Conservation (phyloP, 495 filamentous ascomycete species). For the Cetradonia linearis region DNA sequence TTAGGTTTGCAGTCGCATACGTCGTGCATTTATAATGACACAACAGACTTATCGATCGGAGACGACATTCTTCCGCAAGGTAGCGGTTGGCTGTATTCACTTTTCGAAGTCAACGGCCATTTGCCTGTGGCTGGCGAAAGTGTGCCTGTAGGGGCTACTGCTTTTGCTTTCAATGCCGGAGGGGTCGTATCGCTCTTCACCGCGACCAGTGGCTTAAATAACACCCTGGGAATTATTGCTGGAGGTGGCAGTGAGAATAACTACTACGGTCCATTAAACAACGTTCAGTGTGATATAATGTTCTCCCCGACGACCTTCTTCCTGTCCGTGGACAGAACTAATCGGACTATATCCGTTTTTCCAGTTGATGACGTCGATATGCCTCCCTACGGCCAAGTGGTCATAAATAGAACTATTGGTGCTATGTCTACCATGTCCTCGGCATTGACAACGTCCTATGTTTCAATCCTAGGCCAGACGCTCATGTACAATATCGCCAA, state of each 20-base stretch:
- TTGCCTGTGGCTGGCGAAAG: background rate
- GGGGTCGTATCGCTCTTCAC: background rate
- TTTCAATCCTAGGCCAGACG: constrained; percentile 5
- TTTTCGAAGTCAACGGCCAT: background rate
- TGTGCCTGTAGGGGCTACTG: background rate
- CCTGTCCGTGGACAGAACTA: background rate
- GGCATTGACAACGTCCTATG: background rate
- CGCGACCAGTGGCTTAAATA: background rate
- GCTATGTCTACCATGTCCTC: background rate
- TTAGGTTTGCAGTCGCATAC: constrained; percentile 24
- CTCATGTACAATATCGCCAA: constrained; percentile 18
- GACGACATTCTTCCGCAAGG: background rate
- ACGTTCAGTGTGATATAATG: background rate
- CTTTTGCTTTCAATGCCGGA: background rate
- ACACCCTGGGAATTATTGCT: background rate
- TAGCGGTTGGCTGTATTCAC: background rate
- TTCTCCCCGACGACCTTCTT: background rate
- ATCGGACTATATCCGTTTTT: background rate
- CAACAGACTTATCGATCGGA: constrained; percentile 9
- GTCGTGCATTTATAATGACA: constrained; percentile 29
- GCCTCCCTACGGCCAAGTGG: background rate
- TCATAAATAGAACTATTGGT: background rate
- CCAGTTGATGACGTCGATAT: background rate
- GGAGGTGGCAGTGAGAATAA: background rate
- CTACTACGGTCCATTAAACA: background rate